Percentiles rank a stretch among this genome's conserved stretches.
Evolutionary conservation across 306 rosid species (phyloP).

Genomic region (Castanea crenata): DNA sequence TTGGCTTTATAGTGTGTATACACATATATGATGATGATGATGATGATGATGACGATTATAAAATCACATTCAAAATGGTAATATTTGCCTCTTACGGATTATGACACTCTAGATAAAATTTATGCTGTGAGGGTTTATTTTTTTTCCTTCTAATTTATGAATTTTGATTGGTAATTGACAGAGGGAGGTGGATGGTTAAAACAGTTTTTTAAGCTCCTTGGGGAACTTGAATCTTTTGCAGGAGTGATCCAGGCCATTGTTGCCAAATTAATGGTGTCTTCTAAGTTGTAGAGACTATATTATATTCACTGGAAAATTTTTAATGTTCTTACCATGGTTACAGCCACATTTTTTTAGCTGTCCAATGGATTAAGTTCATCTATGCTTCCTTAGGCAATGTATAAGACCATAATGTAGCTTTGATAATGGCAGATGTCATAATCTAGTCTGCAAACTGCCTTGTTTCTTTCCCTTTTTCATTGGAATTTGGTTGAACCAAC

Average conservation of each 20-base stretch:
- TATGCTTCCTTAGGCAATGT: neutral
- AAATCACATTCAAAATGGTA: neutral
- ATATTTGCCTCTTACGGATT: neutral
- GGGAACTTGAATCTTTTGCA: neutral
- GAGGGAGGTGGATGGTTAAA: neutral
- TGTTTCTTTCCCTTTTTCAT: constrained; percentile 4
- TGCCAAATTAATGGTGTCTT: neutral
- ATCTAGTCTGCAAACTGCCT: neutral
- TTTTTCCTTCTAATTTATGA: neutral
- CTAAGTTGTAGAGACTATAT: neutral
- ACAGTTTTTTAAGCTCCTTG: neutral
- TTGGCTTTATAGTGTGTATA: too few species aligned
- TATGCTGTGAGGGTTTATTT: neutral
- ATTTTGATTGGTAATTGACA: neutral
- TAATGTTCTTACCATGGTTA: neutral
- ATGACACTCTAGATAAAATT: neutral
- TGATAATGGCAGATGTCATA: neutral
- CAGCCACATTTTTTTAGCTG: neutral
- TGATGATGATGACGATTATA: neutral
- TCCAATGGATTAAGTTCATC: neutral
- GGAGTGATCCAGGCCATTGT: neutral
- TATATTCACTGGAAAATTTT: neutral
- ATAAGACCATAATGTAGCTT: neutral
- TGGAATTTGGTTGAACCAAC: constrained; percentile 22
- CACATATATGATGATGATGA: neutral